Conservation (phyloP, 306 rosid species). For the Cicer pinnatifidum region DNA sequence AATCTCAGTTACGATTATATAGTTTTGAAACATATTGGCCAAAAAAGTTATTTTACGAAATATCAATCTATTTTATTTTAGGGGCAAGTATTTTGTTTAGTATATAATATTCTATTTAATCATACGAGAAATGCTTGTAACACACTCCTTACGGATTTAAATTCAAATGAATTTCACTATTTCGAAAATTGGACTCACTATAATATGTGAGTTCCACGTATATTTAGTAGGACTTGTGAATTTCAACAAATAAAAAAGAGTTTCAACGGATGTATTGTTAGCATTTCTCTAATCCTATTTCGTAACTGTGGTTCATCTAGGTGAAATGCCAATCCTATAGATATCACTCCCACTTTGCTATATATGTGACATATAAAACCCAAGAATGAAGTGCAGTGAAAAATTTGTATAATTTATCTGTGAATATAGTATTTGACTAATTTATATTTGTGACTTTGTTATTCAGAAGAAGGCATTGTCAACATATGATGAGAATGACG, state of each 20-base stretch:
- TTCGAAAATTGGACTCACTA: too few relatives aligned
- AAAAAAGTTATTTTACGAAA: neutral
- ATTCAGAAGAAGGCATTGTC: conserved; percentile 67
- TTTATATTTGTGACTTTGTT: conserved; percentile 40
- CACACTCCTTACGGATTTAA: too few relatives aligned
- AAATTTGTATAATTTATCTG: neutral
- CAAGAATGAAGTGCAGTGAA: conserved; percentile 3
- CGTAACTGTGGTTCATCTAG: too few relatives aligned
- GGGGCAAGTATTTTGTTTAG: conserved; percentile 26
- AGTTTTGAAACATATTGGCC: conserved; percentile 22
- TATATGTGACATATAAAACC: too few relatives aligned
- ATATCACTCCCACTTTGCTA: too few relatives aligned
- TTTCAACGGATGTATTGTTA: too few relatives aligned
- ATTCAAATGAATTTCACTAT: too few relatives aligned
- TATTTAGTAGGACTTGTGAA: too few relatives aligned
- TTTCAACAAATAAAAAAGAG: too few relatives aligned
- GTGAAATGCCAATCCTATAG: too few relatives aligned
- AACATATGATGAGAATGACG: conserved; percentile 54
- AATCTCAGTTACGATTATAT: neutral
- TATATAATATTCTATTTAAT: conserved; percentile 1
- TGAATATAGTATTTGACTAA: conserved; percentile 22
- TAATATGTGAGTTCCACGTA: too few relatives aligned
- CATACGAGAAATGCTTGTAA: neutral
- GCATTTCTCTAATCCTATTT: too few relatives aligned
- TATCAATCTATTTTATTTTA: conserved; percentile 18